These are phyloP conservation scores for Mikania micrantha DNA, from an alignment of 129 eudicot genomes.

Conservation along the genomic window DNA sequence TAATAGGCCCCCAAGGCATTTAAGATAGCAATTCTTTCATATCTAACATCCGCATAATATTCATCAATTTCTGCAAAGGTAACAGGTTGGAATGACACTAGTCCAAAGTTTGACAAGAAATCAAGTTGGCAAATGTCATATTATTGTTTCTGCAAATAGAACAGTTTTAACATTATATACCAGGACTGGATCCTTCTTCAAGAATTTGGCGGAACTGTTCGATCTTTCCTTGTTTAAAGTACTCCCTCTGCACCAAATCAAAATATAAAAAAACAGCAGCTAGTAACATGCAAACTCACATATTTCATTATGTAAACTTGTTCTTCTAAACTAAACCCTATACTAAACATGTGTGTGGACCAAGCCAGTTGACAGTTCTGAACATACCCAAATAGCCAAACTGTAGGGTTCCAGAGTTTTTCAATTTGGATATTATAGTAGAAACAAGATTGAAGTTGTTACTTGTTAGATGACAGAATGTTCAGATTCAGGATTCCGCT, in stretches of 20 bases:
- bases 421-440: not conserved
- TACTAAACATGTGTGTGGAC: not conserved
- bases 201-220: slow-evolving; percentile 90
- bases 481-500: not conserved
- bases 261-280: slow-evolving; percentile 6
- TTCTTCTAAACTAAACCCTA: too few species aligned
- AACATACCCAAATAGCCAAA: not conserved
- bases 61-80: slow-evolving; percentile 81
- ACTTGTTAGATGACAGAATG: too few species aligned
- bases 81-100: slow-evolving; percentile 5
- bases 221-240: slow-evolving; percentile 90
- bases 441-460: too few species aligned
- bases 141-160: not conserved
- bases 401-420: not conserved
- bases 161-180: slow-evolving; percentile 25
- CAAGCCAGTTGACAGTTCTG: not conserved
- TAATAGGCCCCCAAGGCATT: slow-evolving; percentile 97
- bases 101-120: not conserved
- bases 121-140: not conserved
- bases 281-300: not conserved
- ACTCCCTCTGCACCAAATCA: slow-evolving; percentile 71
- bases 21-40: slow-evolving; percentile 91
- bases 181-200: slow-evolving; percentile 98
- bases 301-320: not conserved
- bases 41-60: slow-evolving; percentile 88